Evolutionary conservation across 2,329 filamentous ascomycete species (phyloP), one percentile per base, ranked within the genome.

Genomic region (Cadophora malorum): DNA sequence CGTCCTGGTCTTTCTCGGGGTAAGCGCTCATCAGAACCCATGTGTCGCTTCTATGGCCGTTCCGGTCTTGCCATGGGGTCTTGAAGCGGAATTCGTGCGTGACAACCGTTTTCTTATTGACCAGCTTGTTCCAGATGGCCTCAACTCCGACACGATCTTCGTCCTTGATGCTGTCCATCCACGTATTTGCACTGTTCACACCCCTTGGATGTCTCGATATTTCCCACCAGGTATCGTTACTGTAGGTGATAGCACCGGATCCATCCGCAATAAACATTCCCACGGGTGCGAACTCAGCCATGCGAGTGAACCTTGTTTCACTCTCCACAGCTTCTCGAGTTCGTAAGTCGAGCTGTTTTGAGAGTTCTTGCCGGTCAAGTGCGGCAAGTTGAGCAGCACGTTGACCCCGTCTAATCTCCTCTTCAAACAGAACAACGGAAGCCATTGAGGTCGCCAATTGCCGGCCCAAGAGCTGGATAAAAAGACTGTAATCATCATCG

Each of bases 251-350:
- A 28, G 85, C 82, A 3, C 93, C 92, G 50, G 83, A 79, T 0
- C 86, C 84, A 75, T 93, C 86, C n/a, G 91, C 91, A 72, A 96
- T 94, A 77, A 95, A 95, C 81, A 96, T 90, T 33, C 92, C 93
- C 0, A 94, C 92, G 0, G 92, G 92, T 0, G 91, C 91, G 71
- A 93, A 92, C 75, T 94, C 92, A 2, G 92, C 91, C 91, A 96
- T 94, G 55, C 91, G 85, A 0, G 91, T 93, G 76, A 96, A 96
- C 67, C 90, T 90, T 38, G 91, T 90, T 77, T 96, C 92, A 76
- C 88, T 88, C 74, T 90, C 87, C 52, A 85, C 82, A 0, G 86
- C 86, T 74, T 90, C 86, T 72, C 86, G 84, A 0, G 87, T 89
- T 38, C 86, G 81, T 21, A 90, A 83, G 53, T 89, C 88, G 16